A percentile compares a stretch with the other conserved stretches of the same genome.
These are phyloP conservation scores for Lipomyces orientalis DNA, from an alignment of 805 yeast genomes.

Conservation along the genomic window DNA sequence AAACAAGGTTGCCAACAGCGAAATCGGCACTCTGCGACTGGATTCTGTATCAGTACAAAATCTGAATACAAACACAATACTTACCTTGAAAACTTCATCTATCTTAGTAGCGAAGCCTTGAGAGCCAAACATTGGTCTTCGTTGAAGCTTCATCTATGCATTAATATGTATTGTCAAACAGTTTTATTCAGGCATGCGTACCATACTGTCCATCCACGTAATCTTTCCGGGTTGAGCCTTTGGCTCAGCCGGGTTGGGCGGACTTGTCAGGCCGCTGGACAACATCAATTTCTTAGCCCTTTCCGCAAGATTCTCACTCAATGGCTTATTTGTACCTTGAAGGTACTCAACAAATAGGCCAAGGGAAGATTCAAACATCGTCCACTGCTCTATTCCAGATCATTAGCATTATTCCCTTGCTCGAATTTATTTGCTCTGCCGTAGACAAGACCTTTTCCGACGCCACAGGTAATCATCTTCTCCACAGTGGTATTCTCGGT, in stretches of 20 bases:
- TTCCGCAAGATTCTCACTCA: conserved; percentile 12
- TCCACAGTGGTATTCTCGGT: conserved; percentile 1
- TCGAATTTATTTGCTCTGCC: background rate
- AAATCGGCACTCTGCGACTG: conserved; percentile 20
- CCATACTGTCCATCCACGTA: conserved; percentile 23
- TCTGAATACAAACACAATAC: background rate
- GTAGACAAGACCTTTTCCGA: background rate
- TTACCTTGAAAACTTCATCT: background rate
- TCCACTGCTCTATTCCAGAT: conserved; percentile 9
- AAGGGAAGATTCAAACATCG: conserved; percentile 5
- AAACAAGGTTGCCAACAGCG: conserved; percentile 17
- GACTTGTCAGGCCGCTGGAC: background rate
- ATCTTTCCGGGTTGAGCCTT: conserved; percentile 4
- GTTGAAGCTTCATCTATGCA: conserved; percentile 1
- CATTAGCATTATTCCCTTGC: background rate
- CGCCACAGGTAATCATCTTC: background rate
- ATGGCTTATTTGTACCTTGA: conserved; percentile 16
- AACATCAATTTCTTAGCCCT: conserved; percentile 1
- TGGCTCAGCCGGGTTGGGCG: background rate
- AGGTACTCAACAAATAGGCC: conserved; percentile 15
- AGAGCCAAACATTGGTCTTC: conserved; percentile 25
- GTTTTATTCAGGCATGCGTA: background rate
- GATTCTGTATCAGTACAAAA: background rate
- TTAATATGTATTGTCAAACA: background rate
- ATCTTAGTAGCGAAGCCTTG: conserved; percentile 5